Conservation (phyloP, 2,329 filamentous ascomycete genomes). For the Ophiostoma ips region DNA sequence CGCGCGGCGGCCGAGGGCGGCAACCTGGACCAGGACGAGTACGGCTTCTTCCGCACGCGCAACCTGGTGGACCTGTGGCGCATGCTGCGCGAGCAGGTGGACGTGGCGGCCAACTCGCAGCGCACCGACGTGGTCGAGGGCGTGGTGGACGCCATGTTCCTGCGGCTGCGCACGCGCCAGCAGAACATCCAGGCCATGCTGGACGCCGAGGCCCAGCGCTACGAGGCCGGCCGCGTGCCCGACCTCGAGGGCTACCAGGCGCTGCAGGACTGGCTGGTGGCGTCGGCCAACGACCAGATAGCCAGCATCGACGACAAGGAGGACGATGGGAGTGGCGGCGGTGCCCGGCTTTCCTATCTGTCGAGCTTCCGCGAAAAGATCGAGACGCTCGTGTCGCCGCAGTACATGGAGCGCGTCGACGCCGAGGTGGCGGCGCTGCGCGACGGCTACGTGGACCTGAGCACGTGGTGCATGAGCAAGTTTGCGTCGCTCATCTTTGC, state of each 20-base stretch:
- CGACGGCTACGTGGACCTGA: slow-evolving; percentile 89
- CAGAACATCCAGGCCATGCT: slow-evolving; percentile 77
- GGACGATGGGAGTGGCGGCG: slow-evolving; percentile 31
- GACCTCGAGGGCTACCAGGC: slow-evolving; percentile 59
- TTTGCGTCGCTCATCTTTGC: slow-evolving; percentile 81
- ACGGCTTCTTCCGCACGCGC: slow-evolving; percentile 83
- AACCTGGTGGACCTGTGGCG: slow-evolving; percentile 92
- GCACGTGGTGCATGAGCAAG: slow-evolving; percentile 78
- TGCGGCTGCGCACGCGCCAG: slow-evolving; percentile 70
- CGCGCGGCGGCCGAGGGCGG: slow-evolving; percentile 57
- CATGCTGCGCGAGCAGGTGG: slow-evolving; percentile 87
- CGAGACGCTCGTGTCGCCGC: slow-evolving; percentile 63
- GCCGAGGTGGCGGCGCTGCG: slow-evolving; percentile 61
- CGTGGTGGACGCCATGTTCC: slow-evolving; percentile 91
- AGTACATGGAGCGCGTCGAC: slow-evolving; percentile 63
- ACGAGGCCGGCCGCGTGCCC: slow-evolving; percentile 40
- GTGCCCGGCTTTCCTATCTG: slow-evolving; percentile 57
- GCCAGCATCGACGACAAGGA: slow-evolving; percentile 91
- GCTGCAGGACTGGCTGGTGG: slow-evolving; percentile 89
- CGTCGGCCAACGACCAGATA: slow-evolving; percentile 96
- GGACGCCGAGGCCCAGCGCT: slow-evolving; percentile 68
- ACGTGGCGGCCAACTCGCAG: slow-evolving; percentile 70
- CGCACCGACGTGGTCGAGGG: slow-evolving; percentile 86
- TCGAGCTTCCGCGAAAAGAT: slow-evolving; percentile 76
- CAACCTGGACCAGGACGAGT: slow-evolving; percentile 74